Evolutionary conservation across 768 basidiomycete genomes (phyloP), one percentile per base, ranked within the genome.

Genomic region (Termitomyces eurrhizus): DNA sequence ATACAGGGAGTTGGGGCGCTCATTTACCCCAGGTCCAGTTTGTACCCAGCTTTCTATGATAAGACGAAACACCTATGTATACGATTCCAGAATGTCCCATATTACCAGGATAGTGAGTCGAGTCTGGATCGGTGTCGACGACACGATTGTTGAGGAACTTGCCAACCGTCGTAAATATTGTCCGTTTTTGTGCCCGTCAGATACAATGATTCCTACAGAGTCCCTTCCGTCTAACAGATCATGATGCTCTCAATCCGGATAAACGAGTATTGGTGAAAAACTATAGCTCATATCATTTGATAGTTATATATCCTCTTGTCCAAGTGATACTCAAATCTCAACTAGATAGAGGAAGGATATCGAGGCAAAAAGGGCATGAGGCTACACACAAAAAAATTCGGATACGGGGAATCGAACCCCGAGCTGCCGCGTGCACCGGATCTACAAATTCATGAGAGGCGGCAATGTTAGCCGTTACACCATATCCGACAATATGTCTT

Each of bases 401-500:
- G 78, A 73, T 79, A 81, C 78, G 78, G 78, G 79, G 78, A 80
- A 77, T 80, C 79, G 79, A 81, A 80, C 78, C 79, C 78, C 80
- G 80, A 80, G 79, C 79, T 80, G 75, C 78, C 78, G 80, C 79
- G 72, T 26, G 29, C 3, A 29, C 21, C 21, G 21, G 56, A 9
- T 24, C 21, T 4, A 12, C 1, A 35, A 1, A 46, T n/a, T 0
- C 2, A 7, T 80, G 79, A 81, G 70, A 81, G 80, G 81, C 80
- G 80, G 80, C 74, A 81, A 81, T 80, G 81, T 80, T 82, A 78
- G 77, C 81, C 80, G 66, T 82, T 82, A 81, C 80, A 81, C 81
- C 80, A 81, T 82, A 82, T 68, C 72, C 69, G 70, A 71, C n/a
- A 2, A 18, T 6, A 21, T 21, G 21, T 21, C 21, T 21, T 21